Evolutionary conservation across 441 rosid genomes (phyloP), one percentile per base, ranked within the genome.

Genomic region (Corymbia calophylla): DNA sequence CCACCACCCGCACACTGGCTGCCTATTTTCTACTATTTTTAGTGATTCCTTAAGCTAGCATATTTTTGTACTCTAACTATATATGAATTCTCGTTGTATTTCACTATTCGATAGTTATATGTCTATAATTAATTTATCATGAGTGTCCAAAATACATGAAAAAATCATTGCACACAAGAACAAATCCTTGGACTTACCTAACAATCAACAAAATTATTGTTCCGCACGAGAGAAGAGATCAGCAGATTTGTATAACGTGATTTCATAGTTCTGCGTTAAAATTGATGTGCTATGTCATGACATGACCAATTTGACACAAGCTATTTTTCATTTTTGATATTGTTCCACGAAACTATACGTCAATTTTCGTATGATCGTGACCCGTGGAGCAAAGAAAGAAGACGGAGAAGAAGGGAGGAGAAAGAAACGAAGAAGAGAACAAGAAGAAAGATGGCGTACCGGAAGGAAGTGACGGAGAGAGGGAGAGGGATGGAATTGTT

Each of bases 221-320:
- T 66, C 5, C 39, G 31, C 31, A 14, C 0, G 5, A 66, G 31
- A 31, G 77, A 66, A 7, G 3, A 31, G 8, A n/a, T 1, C 1
- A 4, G 1, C 31, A 19, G 23, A 15, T 44, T 31, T 16, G 4
- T 4, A 31, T 8, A 70, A 32, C 19, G 18, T 10, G 27, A 2
- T 18, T 35, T 70, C 4, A 18, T 70, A 25, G 7, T 35, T 9
- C 5, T 10, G 7, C 4, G 4, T 32, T 48, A 32, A 70, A 35
- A 18, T 21, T 18, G 39, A 16, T n/a, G 77, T 66, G 9, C 39
- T 7, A 7, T 15, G 47, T 9, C 7, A 1, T 70, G 48, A 19
- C 13, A 18, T 21, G 81, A 27, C 44, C 44, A 5, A 39, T 5
- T 39, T 39, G 44, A 39, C 44, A 39, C 44, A 39, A 39, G 44